Evolutionary conservation across 2,329 filamentous ascomycete genomes (phyloP).

Genomic region (Trichoderma sp.): DNA sequence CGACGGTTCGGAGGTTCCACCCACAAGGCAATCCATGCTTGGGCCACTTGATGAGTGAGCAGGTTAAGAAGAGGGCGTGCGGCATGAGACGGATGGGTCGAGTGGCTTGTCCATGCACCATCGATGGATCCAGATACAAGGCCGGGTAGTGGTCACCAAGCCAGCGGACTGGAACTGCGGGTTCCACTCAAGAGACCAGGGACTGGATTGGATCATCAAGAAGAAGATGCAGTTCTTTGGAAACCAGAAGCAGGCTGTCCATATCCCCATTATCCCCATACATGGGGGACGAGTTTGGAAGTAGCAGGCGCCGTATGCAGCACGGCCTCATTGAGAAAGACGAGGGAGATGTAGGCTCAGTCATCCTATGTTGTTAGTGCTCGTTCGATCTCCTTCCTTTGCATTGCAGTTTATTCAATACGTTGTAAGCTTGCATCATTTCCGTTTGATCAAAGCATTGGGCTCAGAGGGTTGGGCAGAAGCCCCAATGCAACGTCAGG

Average conservation of each 20-base stretch:
- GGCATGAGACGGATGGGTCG: neutral
- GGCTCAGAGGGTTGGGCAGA: neutral
- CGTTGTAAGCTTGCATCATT: neutral
- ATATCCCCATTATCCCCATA: neutral
- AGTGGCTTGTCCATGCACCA: neutral
- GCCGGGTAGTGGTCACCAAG: conserved; percentile 16
- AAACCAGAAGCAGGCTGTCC: neutral
- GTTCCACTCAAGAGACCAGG: conserved; percentile 7
- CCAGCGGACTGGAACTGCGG: conserved; percentile 19
- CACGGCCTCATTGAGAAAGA: neutral
- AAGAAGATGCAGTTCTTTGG: neutral
- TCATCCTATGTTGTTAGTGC: neutral
- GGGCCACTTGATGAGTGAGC: conserved; percentile 2
- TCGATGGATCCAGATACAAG: conserved; percentile 17
- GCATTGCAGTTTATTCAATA: neutral
- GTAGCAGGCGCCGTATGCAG: neutral
- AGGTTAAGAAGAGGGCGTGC: neutral
- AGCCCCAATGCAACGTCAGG: neutral
- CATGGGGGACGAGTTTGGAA: neutral
- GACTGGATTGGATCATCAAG: neutral
- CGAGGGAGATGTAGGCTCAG: neutral
- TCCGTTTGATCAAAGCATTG: neutral
- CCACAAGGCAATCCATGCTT: neutral
- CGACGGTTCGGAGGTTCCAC: conserved; percentile 8
- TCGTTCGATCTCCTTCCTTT: neutral